A percentile compares a stretch with the other conserved stretches of the same genome.
Evolutionary conservation across 768 basidiomycete genomes (phyloP).

Genomic region (Roridomyces roridus): DNA sequence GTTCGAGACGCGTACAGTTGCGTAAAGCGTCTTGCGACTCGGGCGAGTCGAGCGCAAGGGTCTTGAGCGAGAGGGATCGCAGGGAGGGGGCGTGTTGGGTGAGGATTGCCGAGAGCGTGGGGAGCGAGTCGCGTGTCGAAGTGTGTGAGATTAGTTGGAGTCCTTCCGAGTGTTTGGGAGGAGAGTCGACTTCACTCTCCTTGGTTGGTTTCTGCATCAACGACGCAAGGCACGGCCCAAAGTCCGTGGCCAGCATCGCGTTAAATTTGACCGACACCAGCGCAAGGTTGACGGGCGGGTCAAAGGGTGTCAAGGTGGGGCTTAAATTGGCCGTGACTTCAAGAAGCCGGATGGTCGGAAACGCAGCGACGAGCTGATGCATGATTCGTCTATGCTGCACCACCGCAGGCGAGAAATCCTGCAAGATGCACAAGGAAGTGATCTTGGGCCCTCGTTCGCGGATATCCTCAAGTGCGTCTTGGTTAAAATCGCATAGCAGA

Average conservation of each 20-base stretch:
- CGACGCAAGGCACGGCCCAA: slow-evolving; percentile 16
- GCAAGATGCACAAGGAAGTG: slow-evolving; percentile 7
- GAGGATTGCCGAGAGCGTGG: background rate
- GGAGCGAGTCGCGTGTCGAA: background rate
- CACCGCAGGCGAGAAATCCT: slow-evolving; percentile 10
- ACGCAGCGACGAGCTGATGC: slow-evolving; percentile 14
- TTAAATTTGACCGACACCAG: slow-evolving; percentile 13
- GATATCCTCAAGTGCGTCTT: background rate
- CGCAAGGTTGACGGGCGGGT: slow-evolving; percentile 2
- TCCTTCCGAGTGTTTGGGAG: too few species aligned
- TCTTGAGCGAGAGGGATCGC: slow-evolving; percentile 12
- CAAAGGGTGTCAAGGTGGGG: slow-evolving; percentile 1
- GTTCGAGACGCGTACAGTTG: slow-evolving; percentile 13
- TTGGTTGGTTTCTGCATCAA: background rate
- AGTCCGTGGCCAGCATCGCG: slow-evolving; percentile 1
- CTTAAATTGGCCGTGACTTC: slow-evolving; percentile 9
- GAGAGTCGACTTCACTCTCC: too few species aligned
- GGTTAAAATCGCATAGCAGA: slow-evolving; percentile 7
- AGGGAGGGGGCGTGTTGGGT: slow-evolving; percentile 4
- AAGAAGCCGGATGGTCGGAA: slow-evolving; percentile 17
- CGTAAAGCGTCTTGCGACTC: background rate
- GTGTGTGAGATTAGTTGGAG: slow-evolving; percentile 18
- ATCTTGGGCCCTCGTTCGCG: slow-evolving; percentile 9
- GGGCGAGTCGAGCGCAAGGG: background rate
- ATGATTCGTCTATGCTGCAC: slow-evolving; percentile 5